A percentile compares a stretch with the other conserved stretches of the same genome.
These are phyloP conservation scores for Ailanthus altissimus DNA, from an alignment of 345 rosid species.

Conservation along the genomic window DNA sequence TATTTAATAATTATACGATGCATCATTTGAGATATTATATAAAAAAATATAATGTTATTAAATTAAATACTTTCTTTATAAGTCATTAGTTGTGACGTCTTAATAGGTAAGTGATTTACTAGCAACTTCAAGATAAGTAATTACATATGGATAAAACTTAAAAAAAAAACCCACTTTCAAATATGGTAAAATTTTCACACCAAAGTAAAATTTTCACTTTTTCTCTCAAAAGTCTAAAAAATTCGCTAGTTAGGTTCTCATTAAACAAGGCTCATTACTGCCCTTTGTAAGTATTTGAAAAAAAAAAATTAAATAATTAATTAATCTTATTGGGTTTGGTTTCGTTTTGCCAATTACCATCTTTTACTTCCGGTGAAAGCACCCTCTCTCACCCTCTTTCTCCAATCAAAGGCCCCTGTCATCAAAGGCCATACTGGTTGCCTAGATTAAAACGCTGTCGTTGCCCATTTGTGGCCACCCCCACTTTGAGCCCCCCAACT, in stretches of 20 bases:
- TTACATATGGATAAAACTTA: neutral
- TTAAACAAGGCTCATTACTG: neutral
- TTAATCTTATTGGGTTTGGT: neutral
- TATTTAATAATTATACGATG: too few relatives aligned
- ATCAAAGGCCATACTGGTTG: neutral
- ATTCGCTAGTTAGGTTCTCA: neutral
- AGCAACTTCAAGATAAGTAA: neutral
- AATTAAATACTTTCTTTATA: too few relatives aligned
- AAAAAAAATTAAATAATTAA: neutral
- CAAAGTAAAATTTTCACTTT: neutral
- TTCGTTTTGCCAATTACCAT: neutral
- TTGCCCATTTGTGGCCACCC: too few relatives aligned
- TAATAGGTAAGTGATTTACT: neutral
- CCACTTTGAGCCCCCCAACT: neutral
- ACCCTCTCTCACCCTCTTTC: too few relatives aligned
- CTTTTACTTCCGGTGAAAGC: neutral
- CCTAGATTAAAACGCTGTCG: neutral
- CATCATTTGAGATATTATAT: too few relatives aligned
- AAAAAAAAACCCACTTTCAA: too few relatives aligned
- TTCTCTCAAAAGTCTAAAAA: neutral
- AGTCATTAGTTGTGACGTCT: too few relatives aligned
- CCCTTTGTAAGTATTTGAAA: constrained; percentile 2
- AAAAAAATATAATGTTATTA: too few relatives aligned
- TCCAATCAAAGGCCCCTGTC: neutral
- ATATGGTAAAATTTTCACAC: neutral